These are phyloP conservation scores for Penicillium sp. DNA, from an alignment of 2,329 filamentous ascomycete species.

Conservation along the genomic window DNA sequence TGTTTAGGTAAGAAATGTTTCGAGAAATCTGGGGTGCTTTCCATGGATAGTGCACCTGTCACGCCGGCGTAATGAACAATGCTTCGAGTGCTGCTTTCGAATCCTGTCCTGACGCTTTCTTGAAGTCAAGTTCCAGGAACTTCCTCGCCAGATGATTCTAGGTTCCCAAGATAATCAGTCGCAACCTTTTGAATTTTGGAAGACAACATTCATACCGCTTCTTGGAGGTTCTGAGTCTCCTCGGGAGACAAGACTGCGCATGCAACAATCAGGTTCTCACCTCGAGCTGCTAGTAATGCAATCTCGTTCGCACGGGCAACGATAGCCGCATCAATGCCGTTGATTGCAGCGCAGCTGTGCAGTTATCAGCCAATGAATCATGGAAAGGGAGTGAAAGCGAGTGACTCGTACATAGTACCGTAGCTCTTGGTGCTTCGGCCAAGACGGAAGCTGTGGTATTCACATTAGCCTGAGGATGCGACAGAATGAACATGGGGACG, in stretches of 20 bases:
- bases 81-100: constrained; percentile 13
- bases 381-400: not conserved
- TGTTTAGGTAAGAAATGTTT: constrained; percentile 1
- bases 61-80: constrained; percentile 10
- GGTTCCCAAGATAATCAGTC: constrained; percentile 5
- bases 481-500: not conserved
- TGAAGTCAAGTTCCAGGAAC: constrained; percentile 20
- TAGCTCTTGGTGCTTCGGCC: constrained; percentile 81
- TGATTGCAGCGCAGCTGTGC: constrained; percentile 74
- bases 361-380: not conserved
- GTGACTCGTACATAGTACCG: constrained; percentile 61
- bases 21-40: not conserved
- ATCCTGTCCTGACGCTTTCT: not conserved
- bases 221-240: constrained; percentile 67
- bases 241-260: constrained; percentile 67
- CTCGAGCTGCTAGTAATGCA: constrained; percentile 65
- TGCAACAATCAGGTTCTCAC: constrained; percentile 73
- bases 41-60: not conserved
- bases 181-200: too few species aligned
- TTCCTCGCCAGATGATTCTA: constrained; percentile 19
- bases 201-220: constrained; percentile 55
- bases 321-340: constrained; percentile 73
- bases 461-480: not conserved
- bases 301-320: constrained; percentile 76
- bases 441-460: constrained; percentile 45